These are phyloP conservation scores for Sicyos baderoa DNA, from an alignment of 306 rosid genomes.

Conservation along the genomic window DNA sequence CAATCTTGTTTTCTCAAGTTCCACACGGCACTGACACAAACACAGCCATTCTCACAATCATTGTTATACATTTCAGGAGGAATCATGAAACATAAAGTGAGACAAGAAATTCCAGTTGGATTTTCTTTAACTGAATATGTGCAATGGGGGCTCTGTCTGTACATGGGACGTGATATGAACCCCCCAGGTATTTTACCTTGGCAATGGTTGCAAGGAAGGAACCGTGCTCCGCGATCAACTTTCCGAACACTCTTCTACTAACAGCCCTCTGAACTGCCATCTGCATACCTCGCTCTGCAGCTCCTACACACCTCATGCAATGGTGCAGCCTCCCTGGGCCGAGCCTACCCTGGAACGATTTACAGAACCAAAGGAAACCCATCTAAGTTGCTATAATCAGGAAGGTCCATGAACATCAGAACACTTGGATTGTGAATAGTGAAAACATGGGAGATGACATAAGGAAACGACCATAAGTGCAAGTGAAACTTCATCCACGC, in stretches of 20 bases:
- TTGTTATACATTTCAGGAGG: neutral
- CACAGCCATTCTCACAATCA: neutral
- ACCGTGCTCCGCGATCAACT: slow-evolving; percentile 86
- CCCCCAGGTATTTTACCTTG: slow-evolving; percentile 36
- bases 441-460: neutral
- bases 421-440: neutral
- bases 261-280: slow-evolving; percentile 78
- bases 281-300: slow-evolving; percentile 85
- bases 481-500: neutral
- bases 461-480: slow-evolving; percentile 1
- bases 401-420: neutral
- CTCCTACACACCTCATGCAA: slow-evolving; percentile 94
- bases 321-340: slow-evolving; percentile 99
- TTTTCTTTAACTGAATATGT: neutral
- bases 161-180: neutral
- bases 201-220: slow-evolving; percentile 79
- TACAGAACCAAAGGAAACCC: slow-evolving; percentile 12
- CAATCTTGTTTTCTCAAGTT: slow-evolving; percentile 70
- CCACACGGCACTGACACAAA: slow-evolving; percentile 69
- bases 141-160: neutral
- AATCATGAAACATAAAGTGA: neutral
- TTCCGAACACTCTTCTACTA: slow-evolving; percentile 72
- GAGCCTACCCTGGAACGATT: slow-evolving; percentile 64
- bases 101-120: neutral
- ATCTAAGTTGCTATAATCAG: neutral